Conservation (phyloP, 2,329 filamentous ascomycete species). For the Talaromyces sp. region DNA sequence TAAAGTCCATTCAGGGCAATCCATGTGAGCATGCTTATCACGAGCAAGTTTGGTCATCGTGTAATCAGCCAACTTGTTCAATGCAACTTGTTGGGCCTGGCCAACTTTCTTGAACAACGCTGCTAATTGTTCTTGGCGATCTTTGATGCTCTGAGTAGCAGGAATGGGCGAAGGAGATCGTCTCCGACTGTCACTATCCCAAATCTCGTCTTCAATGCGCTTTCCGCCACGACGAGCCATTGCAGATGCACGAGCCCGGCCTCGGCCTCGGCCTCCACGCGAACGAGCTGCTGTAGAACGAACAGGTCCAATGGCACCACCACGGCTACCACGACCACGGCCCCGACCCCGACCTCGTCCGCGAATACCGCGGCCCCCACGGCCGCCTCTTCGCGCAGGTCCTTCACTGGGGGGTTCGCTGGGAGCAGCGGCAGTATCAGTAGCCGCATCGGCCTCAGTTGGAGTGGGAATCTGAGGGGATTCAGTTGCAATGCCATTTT, state of each 20-base stretch:
- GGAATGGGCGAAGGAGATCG: slow-evolving; percentile 41
- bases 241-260: slow-evolving; percentile 28
- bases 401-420: background rate
- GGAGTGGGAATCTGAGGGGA: slow-evolving; percentile 20
- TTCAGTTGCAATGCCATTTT: slow-evolving; percentile 25
- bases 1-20: slow-evolving; percentile 42
- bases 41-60: slow-evolving; percentile 42
- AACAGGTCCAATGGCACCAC: slow-evolving; percentile 25
- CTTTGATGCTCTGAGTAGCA: slow-evolving; percentile 41
- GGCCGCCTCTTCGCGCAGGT: slow-evolving; percentile 12
- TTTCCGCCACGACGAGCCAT: slow-evolving; percentile 22
- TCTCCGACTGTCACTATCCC: slow-evolving; percentile 35
- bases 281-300: slow-evolving; percentile 15
- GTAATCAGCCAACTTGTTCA: slow-evolving; percentile 43
- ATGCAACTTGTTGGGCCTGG: slow-evolving; percentile 43
- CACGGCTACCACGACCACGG: slow-evolving; percentile 37
- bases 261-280: slow-evolving; percentile 34
- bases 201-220: slow-evolving; percentile 29
- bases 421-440: slow-evolving; percentile 2
- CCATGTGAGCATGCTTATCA: slow-evolving; percentile 45
- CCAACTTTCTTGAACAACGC: slow-evolving; percentile 46
- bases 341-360: slow-evolving; percentile 34
- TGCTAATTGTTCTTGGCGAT: slow-evolving; percentile 47
- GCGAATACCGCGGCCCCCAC: slow-evolving; percentile 17
- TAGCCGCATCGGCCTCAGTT: slow-evolving; percentile 9